Evolutionary conservation across 1,284 basidiomycete species (phyloP).

Genomic region (Ceratobasidium sp.): DNA sequence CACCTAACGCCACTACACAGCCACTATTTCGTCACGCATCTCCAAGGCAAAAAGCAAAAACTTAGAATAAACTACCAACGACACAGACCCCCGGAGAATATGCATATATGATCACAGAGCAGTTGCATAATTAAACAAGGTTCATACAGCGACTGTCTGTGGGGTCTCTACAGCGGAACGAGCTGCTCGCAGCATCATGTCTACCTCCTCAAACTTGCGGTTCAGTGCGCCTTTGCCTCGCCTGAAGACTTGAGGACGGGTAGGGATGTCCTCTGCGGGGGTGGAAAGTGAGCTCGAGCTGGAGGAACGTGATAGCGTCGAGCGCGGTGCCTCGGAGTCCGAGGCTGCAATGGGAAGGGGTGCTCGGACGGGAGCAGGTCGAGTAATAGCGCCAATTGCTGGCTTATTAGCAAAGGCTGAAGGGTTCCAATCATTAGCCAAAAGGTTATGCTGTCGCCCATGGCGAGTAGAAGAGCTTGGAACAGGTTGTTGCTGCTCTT

Average conservation of each 20-base stretch:
- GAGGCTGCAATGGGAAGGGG: background rate
- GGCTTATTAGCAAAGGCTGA: background rate
- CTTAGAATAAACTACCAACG: slow-evolving; percentile 15
- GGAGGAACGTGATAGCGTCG: slow-evolving; percentile 14
- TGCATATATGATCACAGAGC: background rate
- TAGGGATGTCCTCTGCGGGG: slow-evolving; percentile 13
- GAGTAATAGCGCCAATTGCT: background rate
- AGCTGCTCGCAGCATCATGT: slow-evolving; percentile 39
- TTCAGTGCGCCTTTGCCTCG: slow-evolving; percentile 35
- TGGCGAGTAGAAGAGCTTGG: slow-evolving; percentile 3
- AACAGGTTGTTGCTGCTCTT: slow-evolving; percentile 36
- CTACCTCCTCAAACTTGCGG: slow-evolving; percentile 35
- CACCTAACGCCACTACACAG: slow-evolving; percentile 26
- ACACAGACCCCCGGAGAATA: slow-evolving; percentile 6
- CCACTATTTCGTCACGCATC: background rate
- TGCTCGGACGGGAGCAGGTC: background rate
- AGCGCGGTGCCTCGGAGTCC: slow-evolving; percentile 30
- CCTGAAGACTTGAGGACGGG: slow-evolving; percentile 16
- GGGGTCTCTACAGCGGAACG: slow-evolving; percentile 8
- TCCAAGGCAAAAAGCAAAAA: background rate
- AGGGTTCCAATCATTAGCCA: slow-evolving; percentile 20
- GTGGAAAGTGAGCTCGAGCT: slow-evolving; percentile 32
- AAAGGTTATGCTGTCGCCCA: slow-evolving; percentile 31
- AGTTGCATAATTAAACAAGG: background rate
- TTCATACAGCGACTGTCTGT: slow-evolving; percentile 17